These are phyloP conservation scores for Colletotrichum ledebouriae DNA, from an alignment of 2,329 filamentous ascomycete genomes.

Conservation along the genomic window DNA sequence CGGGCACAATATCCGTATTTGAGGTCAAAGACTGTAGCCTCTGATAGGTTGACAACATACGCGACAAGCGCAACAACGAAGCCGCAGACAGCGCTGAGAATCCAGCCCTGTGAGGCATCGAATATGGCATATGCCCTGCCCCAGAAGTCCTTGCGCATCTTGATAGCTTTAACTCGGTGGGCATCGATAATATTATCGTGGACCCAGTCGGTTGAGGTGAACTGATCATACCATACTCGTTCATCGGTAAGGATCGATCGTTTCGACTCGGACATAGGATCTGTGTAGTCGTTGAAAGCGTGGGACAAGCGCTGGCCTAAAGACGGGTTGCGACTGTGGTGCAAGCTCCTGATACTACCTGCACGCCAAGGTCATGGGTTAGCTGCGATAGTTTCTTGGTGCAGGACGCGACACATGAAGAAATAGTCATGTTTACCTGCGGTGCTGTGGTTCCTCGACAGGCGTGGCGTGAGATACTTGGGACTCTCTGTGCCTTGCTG, in stretches of 20 bases:
- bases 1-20: constrained; percentile 87
- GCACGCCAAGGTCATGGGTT: constrained; percentile 13
- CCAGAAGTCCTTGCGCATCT: constrained; percentile 84
- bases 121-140: constrained; percentile 83
- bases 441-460: constrained; percentile 60
- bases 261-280: constrained; percentile 74
- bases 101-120: constrained; percentile 93
- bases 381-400: constrained; percentile 23
- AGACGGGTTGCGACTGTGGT: constrained; percentile 71
- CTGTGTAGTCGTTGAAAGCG: constrained; percentile 70
- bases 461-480: constrained; percentile 38
- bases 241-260: constrained; percentile 80
- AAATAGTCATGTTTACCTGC: constrained; percentile 51
- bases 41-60: constrained; percentile 89
- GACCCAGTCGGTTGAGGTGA: constrained; percentile 97
- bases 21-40: constrained; percentile 87
- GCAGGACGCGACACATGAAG: neutral
- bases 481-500: constrained; percentile 43
- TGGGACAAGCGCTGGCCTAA: constrained; percentile 73
- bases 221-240: constrained; percentile 98
- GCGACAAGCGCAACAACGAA: constrained; percentile 87
- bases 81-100: constrained; percentile 90
- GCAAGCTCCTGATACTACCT: constrained; percentile 56
- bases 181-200: constrained; percentile 97
- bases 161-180: constrained; percentile 86